phyloP scores from a whole-genome alignment of 768 basidiomycete species.

The Tricholoma flavovirens region DNA sequence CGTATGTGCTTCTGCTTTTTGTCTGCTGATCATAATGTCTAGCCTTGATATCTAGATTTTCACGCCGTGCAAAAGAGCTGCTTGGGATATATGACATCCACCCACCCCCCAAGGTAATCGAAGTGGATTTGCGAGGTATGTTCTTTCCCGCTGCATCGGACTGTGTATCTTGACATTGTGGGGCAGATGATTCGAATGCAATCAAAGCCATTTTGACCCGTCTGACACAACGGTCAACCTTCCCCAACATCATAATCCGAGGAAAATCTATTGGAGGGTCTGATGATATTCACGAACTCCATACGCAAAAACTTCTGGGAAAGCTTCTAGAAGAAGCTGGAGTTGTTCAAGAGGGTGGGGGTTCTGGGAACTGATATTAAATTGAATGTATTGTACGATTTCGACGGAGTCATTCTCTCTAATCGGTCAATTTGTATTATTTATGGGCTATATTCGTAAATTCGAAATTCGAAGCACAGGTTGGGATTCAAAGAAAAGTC shows the following conservation, averaged over 20 bases:
- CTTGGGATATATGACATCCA: slow-evolving; percentile 53
- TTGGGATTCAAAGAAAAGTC: not conserved
- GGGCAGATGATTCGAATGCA: slow-evolving; percentile 52
- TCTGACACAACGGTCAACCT: slow-evolving; percentile 61
- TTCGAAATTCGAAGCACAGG: no score
- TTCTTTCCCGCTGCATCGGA: not conserved
- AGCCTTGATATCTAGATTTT: slow-evolving; percentile 40
- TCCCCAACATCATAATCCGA: slow-evolving; percentile 67
- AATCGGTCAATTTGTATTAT: no score
- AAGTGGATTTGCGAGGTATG: slow-evolving; percentile 68
- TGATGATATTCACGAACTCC: slow-evolving; percentile 50
- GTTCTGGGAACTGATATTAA: slow-evolving; percentile 9
- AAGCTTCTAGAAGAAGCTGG: slow-evolving; percentile 45
- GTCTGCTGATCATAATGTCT: not conserved
- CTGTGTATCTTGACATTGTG: not conserved
- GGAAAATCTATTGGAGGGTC: slow-evolving; percentile 64
- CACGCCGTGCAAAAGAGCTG: slow-evolving; percentile 55
- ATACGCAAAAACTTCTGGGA: slow-evolving; percentile 41
- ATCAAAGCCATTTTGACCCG: slow-evolving; percentile 64
- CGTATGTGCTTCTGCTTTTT: slow-evolving; percentile 31
- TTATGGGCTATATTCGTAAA: no score
- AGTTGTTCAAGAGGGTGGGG: slow-evolving; percentile 26
- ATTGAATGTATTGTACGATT: not conserved
- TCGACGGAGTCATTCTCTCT: not conserved
- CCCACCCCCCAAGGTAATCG: slow-evolving; percentile 64